Conservation (phyloP, 306 rosid genomes). For the Acacia melanoxylon region DNA sequence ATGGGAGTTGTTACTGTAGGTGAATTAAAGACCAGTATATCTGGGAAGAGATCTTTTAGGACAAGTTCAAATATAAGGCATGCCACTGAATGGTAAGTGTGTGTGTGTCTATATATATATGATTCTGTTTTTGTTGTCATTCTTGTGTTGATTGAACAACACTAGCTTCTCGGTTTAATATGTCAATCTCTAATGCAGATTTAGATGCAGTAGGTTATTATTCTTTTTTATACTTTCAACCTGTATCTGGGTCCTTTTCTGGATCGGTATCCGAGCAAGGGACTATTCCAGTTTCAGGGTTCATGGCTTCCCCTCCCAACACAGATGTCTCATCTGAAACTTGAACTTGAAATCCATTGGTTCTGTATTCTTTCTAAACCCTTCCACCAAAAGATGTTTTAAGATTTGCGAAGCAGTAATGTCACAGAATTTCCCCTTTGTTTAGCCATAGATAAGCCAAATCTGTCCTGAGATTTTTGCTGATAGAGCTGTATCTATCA, state of each 20-base stretch:
- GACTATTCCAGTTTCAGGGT: no score
- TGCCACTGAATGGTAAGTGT: slow-evolving; percentile 88
- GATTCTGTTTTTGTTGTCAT: not conserved
- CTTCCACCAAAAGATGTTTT: not conserved
- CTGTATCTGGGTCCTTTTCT: no score
- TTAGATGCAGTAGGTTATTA: not conserved
- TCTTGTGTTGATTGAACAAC: slow-evolving; percentile 1
- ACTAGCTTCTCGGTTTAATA: not conserved
- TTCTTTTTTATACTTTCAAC: no score
- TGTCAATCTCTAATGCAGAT: not conserved
- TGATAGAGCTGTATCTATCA: slow-evolving; percentile 32
- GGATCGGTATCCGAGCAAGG: no score
- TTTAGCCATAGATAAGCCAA: slow-evolving; percentile 7
- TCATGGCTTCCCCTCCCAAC: no score
- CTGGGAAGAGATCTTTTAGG: slow-evolving; percentile 83
- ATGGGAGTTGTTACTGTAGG: slow-evolving; percentile 95
- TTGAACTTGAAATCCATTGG: not conserved
- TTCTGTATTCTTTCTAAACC: not conserved
- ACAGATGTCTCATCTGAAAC: no score
- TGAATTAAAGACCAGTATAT: slow-evolving; percentile 90
- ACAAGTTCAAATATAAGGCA: slow-evolving; percentile 92
- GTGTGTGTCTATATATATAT: no score
- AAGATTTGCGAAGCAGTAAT: not conserved
- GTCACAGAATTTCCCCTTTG: slow-evolving; percentile 13
- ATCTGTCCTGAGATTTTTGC: slow-evolving; percentile 22